A percentile compares a stretch with the other conserved stretches of the same genome.
Conservation (phyloP, 805 yeast species). For the Ogataea thermomethanolica region DNA sequence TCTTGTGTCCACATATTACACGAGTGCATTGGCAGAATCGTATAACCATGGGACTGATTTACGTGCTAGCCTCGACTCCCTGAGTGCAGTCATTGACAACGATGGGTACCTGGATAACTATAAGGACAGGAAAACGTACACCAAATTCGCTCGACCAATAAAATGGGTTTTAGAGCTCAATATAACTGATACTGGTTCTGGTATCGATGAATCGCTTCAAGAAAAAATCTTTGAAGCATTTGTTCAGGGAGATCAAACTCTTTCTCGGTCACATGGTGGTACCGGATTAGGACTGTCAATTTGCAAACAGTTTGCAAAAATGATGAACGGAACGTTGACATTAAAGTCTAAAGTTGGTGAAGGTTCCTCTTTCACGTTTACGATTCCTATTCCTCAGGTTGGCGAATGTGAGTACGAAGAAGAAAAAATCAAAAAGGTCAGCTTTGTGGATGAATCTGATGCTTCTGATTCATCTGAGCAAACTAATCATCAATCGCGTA, state of each 20-base stretch:
- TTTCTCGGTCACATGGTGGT: conserved; percentile 90
- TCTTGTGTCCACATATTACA: conserved; percentile 32
- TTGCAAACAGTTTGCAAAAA: conserved; percentile 82
- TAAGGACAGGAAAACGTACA: conserved; percentile 16
- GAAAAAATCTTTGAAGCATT: conserved; percentile 91
- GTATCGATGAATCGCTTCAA: conserved; percentile 80
- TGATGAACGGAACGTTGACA: conserved; percentile 82
- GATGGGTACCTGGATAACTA: conserved; percentile 22
- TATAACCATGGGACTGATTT: conserved; percentile 27
- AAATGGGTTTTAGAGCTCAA: conserved; percentile 65
- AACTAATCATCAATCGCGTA: background rate
- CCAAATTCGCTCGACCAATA: conserved; percentile 25
- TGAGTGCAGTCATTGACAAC: conserved; percentile 11
- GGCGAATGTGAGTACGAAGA: conserved; percentile 44
- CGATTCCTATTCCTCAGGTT: conserved; percentile 69
- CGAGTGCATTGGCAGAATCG: conserved; percentile 40
- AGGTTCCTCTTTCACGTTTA: conserved; percentile 82
- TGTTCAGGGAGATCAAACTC: conserved; percentile 94
- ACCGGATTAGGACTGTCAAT: conserved; percentile 90
- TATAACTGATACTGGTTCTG: conserved; percentile 92
- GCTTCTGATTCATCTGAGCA: background rate
- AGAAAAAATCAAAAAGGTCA: conserved; percentile 41
- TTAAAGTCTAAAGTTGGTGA: conserved; percentile 71
- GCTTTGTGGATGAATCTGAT: conserved; percentile 29
- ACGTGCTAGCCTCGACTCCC: conserved; percentile 5